Evolutionary conservation across 176 grass and related monocot species (phyloP), one percentile per base, ranked within the genome.

Genomic region (Aegilops sharonensis): DNA sequence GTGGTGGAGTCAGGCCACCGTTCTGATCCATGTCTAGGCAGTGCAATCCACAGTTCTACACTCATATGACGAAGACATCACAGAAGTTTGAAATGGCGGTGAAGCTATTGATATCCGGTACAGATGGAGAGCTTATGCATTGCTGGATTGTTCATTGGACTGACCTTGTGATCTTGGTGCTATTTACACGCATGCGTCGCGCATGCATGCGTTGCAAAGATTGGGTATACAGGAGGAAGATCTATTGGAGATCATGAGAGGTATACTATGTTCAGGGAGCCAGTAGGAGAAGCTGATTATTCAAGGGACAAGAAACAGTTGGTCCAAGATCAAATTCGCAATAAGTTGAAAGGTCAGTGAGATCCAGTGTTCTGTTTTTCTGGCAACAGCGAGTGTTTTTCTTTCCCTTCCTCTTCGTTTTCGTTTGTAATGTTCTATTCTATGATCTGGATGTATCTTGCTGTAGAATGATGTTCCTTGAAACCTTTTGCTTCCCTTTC

Each of bases 1-100:
- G 87, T 27, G 86, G 87, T 12, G 91, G 86, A 43, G 91, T 89
- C 77, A 88, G 95, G 81, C 95, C 95, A 63, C 88, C 91, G 14
- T 98, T 98, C 83, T 95, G 86, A 88, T 83, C 59, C 43, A 56
- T 5, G 25, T n/a, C 45, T 78, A 61, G 72, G 72, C 24, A 78
- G 15, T 24, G 23, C 50, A 69, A 54, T 48, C 86, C 24, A 18
- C 36, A 47, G n/a, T 69, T 73, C 37, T 23, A 45, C 42, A 48
- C 39, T 48, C 69, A 62, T 35, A 60, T 17, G 71, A 78, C 6
- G 68, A 63, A 81, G 63, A 85, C 21, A 42, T 81, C 60, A 47
- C 48, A 66, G 27, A 27, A 83, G 71, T 40, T 83, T 67, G 20
- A 78, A 80, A 73, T 85, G 77, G 81, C 6, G 80, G 47, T 72